A percentile compares a stretch with the other conserved stretches of the same genome.
phyloP scores from a whole-genome alignment of 78 protist genomes.

The Protostelium mycophagum region DNA sequence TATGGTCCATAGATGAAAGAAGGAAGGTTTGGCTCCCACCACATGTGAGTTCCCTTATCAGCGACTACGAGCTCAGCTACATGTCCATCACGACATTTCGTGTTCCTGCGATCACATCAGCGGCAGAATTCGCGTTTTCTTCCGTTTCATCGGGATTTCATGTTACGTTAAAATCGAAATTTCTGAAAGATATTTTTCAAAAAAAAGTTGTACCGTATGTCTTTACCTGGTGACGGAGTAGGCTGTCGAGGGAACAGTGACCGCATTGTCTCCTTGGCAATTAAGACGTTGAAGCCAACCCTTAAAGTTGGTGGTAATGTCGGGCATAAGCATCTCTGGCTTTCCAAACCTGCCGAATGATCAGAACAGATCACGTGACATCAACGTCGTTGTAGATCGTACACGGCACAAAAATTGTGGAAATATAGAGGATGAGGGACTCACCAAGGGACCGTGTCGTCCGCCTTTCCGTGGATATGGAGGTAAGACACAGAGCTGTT shows the following conservation, averaged over 20 bases:
- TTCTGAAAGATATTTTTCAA: too few species aligned
- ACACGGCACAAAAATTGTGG: background rate
- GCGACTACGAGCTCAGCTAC: background rate
- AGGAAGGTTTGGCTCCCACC: background rate
- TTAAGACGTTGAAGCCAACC: background rate
- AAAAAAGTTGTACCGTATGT: background rate
- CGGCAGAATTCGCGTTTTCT: background rate
- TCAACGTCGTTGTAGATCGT: background rate
- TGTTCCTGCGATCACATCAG: background rate
- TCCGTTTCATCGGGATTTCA: background rate
- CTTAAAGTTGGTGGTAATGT: background rate
- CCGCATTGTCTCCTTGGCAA: too few species aligned
- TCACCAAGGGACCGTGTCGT: background rate
- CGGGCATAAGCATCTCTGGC: background rate
- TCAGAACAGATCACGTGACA: too few species aligned
- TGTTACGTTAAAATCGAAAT: too few species aligned
- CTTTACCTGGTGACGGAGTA: background rate
- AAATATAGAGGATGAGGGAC: background rate
- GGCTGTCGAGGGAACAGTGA: too few species aligned
- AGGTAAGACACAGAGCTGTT: background rate
- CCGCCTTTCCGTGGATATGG: background rate
- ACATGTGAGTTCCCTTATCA: background rate
- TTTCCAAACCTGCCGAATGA: background rate
- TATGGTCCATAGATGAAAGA: background rate
- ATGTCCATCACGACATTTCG: background rate